A percentile compares a stretch with the other conserved stretches of the same genome.
phyloP scores from a whole-genome alignment of 140 eudicot genomes.

The Erigeron philadelphicus region DNA sequence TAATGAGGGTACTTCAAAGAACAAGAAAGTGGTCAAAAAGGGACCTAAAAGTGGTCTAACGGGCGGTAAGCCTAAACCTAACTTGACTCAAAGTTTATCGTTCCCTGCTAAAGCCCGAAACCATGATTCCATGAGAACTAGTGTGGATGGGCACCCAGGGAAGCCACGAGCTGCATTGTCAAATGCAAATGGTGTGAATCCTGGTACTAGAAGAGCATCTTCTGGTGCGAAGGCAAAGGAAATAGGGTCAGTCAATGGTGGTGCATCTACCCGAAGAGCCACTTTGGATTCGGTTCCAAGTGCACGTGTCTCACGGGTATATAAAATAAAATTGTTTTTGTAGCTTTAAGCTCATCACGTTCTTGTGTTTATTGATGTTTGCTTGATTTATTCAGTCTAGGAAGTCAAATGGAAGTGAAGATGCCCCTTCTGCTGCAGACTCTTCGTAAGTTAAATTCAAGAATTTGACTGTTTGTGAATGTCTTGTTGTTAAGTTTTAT shows the following conservation, averaged over 20 bases:
- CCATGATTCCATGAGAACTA: slow-evolving; percentile 43
- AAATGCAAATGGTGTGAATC: slow-evolving; percentile 30
- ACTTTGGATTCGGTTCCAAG: slow-evolving; percentile 36
- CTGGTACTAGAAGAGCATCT: slow-evolving; percentile 38
- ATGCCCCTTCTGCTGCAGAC: slow-evolving; percentile 36
- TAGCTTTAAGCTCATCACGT: slow-evolving; percentile 10
- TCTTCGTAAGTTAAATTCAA: slow-evolving; percentile 41
- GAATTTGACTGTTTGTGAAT: slow-evolving; percentile 12
- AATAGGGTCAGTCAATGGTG: slow-evolving; percentile 24
- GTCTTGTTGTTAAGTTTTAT: slow-evolving; percentile 16
- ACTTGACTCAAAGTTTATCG: slow-evolving; percentile 56
- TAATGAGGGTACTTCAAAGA: slow-evolving; percentile 37
- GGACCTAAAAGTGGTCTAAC: slow-evolving; percentile 32
- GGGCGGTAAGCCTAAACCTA: slow-evolving; percentile 42
- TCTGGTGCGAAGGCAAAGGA: slow-evolving; percentile 47
- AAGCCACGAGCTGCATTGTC: slow-evolving; percentile 41
- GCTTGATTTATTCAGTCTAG: slow-evolving; percentile 38
- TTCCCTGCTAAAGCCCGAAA: slow-evolving; percentile 52
- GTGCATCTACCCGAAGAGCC: slow-evolving; percentile 31
- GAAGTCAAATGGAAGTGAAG: slow-evolving; percentile 45
- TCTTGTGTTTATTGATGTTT: slow-evolving; percentile 20
- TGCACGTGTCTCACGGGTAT: slow-evolving; percentile 46
- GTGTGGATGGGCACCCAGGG: slow-evolving; percentile 52
- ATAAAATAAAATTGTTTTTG: not conserved
- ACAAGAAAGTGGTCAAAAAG: slow-evolving; percentile 34